These are phyloP conservation scores for Talaromyces sp. DNA, from an alignment of 2,329 filamentous ascomycete species.

Conservation along the genomic window DNA sequence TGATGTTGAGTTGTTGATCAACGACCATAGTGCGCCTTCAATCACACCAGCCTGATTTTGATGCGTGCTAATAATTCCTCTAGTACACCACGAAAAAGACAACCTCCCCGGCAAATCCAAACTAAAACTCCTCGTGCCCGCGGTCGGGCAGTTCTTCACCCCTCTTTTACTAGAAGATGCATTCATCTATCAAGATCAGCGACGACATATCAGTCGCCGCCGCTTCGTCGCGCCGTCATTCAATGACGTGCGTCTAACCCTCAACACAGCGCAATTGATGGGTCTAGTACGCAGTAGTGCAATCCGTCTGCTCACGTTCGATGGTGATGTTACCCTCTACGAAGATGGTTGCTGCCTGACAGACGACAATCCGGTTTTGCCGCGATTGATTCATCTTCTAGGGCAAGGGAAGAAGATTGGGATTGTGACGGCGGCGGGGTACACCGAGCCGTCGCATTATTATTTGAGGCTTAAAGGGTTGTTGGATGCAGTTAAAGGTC, in stretches of 20 bases:
- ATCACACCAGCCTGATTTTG: no score
- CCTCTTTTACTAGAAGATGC: conserved; percentile 80
- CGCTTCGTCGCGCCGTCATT: conserved; percentile 95
- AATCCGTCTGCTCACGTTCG: conserved; percentile 85
- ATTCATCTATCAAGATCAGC: conserved; percentile 83
- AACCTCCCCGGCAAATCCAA: conserved; percentile 73
- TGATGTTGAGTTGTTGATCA: conserved; percentile 87
- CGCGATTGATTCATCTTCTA: conserved; percentile 66
- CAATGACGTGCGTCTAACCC: conserved; percentile 88
- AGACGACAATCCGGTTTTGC: conserved; percentile 72
- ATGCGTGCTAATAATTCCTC: neutral
- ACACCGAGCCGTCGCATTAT: conserved; percentile 82
- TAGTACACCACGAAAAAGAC: conserved; percentile 68
- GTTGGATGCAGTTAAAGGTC: conserved; percentile 70
- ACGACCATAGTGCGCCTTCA: conserved; percentile 71
- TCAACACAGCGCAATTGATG: conserved; percentile 95
- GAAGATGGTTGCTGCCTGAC: conserved; percentile 80
- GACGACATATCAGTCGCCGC: conserved; percentile 81
- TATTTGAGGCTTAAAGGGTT: conserved; percentile 83
- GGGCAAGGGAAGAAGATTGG: conserved; percentile 77
- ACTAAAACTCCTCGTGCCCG: conserved; percentile 84
- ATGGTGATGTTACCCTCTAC: conserved; percentile 96
- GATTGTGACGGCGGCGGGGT: conserved; percentile 95
- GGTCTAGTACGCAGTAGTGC: conserved; percentile 72
- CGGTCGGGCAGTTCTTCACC: conserved; percentile 92